Evolutionary conservation across 2,329 filamentous ascomycete genomes (phyloP).

Genomic region (Diaporthe citriasiana): DNA sequence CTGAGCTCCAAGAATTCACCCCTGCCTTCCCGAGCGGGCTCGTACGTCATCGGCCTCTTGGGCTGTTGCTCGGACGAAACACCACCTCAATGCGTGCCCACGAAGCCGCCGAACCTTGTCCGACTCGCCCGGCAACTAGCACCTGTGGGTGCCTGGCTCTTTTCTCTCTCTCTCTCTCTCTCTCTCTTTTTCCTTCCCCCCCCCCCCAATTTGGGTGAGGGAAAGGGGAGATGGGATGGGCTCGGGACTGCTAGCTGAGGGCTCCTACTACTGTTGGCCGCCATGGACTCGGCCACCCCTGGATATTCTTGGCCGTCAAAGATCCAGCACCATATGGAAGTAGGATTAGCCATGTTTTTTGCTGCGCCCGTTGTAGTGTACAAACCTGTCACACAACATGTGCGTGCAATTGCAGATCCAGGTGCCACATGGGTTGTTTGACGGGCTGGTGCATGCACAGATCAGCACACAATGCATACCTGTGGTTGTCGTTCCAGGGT

Average conservation of each 20-base stretch:
- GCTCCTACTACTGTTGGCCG: neutral
- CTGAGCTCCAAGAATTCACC: neutral
- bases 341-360: neutral
- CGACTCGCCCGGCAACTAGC: neutral
- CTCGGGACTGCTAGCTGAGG: neutral
- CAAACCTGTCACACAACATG: constrained; percentile 3
- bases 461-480: neutral
- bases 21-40: neutral
- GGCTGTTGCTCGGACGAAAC: constrained; percentile 13
- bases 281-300: neutral
- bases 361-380: neutral
- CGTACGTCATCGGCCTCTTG: constrained; percentile 15
- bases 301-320: neutral
- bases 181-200: too few species aligned
- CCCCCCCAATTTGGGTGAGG: too few species aligned
- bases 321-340: neutral
- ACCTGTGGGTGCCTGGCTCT: neutral
- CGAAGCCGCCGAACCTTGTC: constrained; percentile 24
- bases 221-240: too few species aligned
- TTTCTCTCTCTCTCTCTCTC: too few species aligned
- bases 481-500: constrained; percentile 7
- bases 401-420: neutral
- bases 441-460: neutral
- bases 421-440: neutral
- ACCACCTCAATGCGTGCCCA: constrained; percentile 11